Base-by-base conservation (phyloP, 129 eudicot genomes). In the Pseudognaphalium luteoalbum region DNA sequence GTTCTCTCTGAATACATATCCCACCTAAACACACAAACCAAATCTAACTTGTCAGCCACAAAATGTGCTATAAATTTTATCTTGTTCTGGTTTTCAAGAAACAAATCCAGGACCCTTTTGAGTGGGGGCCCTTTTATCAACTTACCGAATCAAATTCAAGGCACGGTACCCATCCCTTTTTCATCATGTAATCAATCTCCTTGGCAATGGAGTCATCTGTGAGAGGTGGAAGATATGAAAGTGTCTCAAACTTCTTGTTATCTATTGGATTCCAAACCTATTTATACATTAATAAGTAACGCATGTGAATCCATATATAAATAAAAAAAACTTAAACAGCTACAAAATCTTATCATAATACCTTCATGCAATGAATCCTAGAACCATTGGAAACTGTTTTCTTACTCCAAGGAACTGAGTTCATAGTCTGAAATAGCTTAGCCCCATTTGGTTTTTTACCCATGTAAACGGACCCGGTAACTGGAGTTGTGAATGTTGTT, bases 181-280 rank as follows among this genome's bases (percentile, higher is more conserved):
- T 84, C 66, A 86, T 84, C 91, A 89, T 84, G 83, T 89, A 86
- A 78, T 86, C 91, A 22, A 89, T 73, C 84, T 89, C 95, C 86
- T 83, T 86, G 5, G 86, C 89, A 41, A 89, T 82, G n/a, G 89
- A 86, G 12, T 86, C 95, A 30, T 82, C 85, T 2, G 89, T 70
- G 39, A 82, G 89, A 67, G 89, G 87, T 52, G 95, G 95, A 67
- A 89, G 86, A 75, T 89, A 89, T 0, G 91, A 89, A 51, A 89
- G 86, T 7, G 91, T 89, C 67, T 89, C 94, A 65, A 86, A 89
- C 76, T 86, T 89, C 89, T 89, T 89, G 83, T 84, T 86, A 65
- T 86, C 76, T 16, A 86, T 82, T 21, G 91, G 91, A 68, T 86
- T 82, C 89, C 95, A 86, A 19, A 82, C 81, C 95, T 41, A 41